Base-by-base conservation (phyloP, 352 stramenopile genomes). In the Halophytophthora batemanensis region DNA sequence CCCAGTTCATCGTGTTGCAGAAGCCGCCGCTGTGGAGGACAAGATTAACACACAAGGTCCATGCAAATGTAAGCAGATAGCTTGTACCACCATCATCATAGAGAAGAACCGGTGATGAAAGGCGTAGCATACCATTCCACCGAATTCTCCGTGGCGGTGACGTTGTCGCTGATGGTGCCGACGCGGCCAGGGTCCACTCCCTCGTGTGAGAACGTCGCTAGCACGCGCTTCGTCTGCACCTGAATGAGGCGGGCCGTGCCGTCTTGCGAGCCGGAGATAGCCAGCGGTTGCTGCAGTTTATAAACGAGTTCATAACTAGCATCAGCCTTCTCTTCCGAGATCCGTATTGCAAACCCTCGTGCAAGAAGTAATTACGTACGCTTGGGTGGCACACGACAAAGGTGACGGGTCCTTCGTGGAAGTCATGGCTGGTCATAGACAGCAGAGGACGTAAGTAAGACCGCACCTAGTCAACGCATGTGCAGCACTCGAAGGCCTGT, bases 1-100 rank as follows among this genome's bases (percentile, higher is more conserved):
- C 90, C 96, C 96, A 99, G 59, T 97, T 96, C 73, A 95, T 90
- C 37, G 89, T 92, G 49, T 81, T 85, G 56, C 77, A 97, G 63
- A 99, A 98, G 17, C 90, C 94, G 14, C 97, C 95, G 17, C 92
- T 95, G 43, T 6, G 53, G 2, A 46, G 10, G 33, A 38, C 47
- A 42, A 7, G 42, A 42, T 28, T 29, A 42, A 19, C 21, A 35
- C 29, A 59, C n/a, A 59, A 46, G 13, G 13, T 12, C 4, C 35
- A 64, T 38, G 11, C 35, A 29, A 39, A 12, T 21, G 2, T 22
- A 36, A 41, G 28, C 2, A 2, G n/a, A n/a, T n/a, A n/a, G n/a
- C n/a, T n/a, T n/a, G n/a, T n/a, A n/a, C n/a, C n/a, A n/a, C n/a
- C n/a, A n/a, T n/a, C n/a, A n/a, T n/a, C n/a, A n/a, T n/a, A n/a